Evolutionary conservation across 306 rosid species (phyloP).

Genomic region (Quercus variabilis): DNA sequence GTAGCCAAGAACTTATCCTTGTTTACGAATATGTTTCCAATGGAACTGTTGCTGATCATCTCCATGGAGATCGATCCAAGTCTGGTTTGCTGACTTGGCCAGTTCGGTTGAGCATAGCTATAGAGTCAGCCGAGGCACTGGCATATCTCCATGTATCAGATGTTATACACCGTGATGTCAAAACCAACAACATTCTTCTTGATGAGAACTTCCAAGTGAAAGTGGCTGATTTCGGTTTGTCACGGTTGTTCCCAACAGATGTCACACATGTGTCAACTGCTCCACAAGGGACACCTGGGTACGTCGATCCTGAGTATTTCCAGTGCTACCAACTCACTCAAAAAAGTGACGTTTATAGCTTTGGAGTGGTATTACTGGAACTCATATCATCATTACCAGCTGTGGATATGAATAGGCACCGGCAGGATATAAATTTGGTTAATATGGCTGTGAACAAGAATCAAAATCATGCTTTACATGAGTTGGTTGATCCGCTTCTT

Average conservation of each 20-base stretch:
- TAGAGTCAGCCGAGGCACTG: conserved; percentile 89
- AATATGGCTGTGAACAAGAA: conserved; percentile 64
- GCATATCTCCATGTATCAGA: conserved; percentile 63
- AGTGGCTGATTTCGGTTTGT: conserved; percentile 94
- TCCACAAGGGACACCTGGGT: conserved; percentile 98
- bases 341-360: conserved; percentile 91
- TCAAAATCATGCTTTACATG: conserved; percentile 50
- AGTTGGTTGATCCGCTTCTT: conserved; percentile 69
- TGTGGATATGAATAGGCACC: conserved; percentile 72
- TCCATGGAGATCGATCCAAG: conserved; percentile 43
- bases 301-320: conserved; percentile 91
- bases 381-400: conserved; percentile 77
- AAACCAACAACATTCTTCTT: conserved; percentile 80
- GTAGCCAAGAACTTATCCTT: conserved; percentile 80
- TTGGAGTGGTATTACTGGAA: conserved; percentile 82
- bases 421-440: conserved; percentile 68
- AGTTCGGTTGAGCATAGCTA: conserved; percentile 63
- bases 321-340: conserved; percentile 70
- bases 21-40: conserved; percentile 87
- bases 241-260: conserved; percentile 62
- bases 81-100: conserved; percentile 59
- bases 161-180: conserved; percentile 86
- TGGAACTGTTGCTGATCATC: conserved; percentile 91
- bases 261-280: conserved; percentile 93
- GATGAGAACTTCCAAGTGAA: conserved; percentile 59